phyloP scores from a whole-genome alignment of 2,329 filamentous ascomycete species.

The Ophiosphaerella herpotricha region DNA sequence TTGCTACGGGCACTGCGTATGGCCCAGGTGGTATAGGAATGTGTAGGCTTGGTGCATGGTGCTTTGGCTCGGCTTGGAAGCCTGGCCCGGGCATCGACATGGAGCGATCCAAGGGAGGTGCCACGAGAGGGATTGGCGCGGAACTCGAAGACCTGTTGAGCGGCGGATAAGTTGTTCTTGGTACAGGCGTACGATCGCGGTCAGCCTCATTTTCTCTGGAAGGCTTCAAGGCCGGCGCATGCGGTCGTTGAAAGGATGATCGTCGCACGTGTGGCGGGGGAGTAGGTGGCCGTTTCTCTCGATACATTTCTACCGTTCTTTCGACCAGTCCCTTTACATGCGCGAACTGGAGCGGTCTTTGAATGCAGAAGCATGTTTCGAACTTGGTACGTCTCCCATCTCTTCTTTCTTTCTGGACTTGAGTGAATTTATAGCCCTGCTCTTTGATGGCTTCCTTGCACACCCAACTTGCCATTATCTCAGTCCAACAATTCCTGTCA shows the following conservation, averaged over 20 bases:
- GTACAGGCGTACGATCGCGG: conserved; percentile 31
- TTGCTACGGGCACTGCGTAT: conserved; percentile 9
- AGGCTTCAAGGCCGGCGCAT: conserved; percentile 7
- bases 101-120: conserved; percentile 33
- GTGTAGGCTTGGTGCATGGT: conserved; percentile 20
- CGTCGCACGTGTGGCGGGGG: conserved; percentile 16
- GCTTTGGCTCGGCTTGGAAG: conserved; percentile 7
- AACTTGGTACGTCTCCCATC: conserved; percentile 39
- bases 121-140: conserved; percentile 16
- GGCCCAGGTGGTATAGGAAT: conserved; percentile 15
- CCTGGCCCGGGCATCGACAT: conserved; percentile 28
- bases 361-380: conserved; percentile 44
- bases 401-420: conserved; percentile 39
- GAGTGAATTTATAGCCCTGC: conserved; percentile 33
- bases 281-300: conserved; percentile 26
- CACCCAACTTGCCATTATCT: conserved; percentile 46
- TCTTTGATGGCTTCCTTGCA: conserved; percentile 45
- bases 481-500: conserved; percentile 41
- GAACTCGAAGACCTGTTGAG: conserved; percentile 29
- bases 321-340: conserved; percentile 45
- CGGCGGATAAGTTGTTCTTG: conserved; percentile 18
- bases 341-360: conserved; percentile 39
- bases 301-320: conserved; percentile 45
- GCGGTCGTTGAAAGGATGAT: conserved; percentile 30
- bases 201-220: conserved; percentile 16